phyloP scores from a whole-genome alignment of 2,329 filamentous ascomycete species.

The Volutella citrinella region DNA sequence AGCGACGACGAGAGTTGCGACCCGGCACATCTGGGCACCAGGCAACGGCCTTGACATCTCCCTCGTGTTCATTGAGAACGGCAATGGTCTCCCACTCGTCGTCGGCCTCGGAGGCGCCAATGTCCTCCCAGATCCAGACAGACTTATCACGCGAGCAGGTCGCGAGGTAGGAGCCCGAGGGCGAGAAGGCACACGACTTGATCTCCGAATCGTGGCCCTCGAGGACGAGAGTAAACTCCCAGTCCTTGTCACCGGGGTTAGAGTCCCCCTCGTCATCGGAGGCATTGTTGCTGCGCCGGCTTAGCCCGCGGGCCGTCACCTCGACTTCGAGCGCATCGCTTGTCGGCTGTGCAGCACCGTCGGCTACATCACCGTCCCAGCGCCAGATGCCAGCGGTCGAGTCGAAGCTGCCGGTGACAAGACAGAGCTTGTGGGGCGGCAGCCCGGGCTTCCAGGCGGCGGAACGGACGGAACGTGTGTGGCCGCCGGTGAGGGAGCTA shows the following conservation, averaged over 20 bases:
- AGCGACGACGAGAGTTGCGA: constrained; percentile 43
- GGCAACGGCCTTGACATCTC: constrained; percentile 88
- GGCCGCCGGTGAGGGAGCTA: constrained; percentile 78
- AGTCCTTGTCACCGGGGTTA: constrained; percentile 71
- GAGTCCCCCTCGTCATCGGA: constrained; percentile 36
- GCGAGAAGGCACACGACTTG: constrained; percentile 73
- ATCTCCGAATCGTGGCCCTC: constrained; percentile 96
- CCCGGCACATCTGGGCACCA: constrained; percentile 76
- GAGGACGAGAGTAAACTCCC: constrained; percentile 87
- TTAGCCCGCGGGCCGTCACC: constrained; percentile 28
- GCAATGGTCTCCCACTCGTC: constrained; percentile 97
- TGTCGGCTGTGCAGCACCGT: constrained; percentile 27
- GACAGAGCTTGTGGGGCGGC: constrained; percentile 61
- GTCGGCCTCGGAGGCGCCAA: constrained; percentile 68
- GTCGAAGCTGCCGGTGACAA: constrained; percentile 93
- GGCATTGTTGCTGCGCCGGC: constrained; percentile 17
- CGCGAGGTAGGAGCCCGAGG: constrained; percentile 74
- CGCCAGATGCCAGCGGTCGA: constrained; percentile 85
- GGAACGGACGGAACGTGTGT: constrained; percentile 84
- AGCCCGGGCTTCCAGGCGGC: constrained; percentile 82
- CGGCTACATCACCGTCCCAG: constrained; percentile 48
- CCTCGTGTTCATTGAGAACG: constrained; percentile 89
- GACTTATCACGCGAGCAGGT: constrained; percentile 91
- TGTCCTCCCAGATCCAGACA: constrained; percentile 98
- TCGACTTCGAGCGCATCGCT: constrained; percentile 41